Evolutionary conservation across 306 rosid species (phyloP).

Genomic region (Rosa multiflora): DNA sequence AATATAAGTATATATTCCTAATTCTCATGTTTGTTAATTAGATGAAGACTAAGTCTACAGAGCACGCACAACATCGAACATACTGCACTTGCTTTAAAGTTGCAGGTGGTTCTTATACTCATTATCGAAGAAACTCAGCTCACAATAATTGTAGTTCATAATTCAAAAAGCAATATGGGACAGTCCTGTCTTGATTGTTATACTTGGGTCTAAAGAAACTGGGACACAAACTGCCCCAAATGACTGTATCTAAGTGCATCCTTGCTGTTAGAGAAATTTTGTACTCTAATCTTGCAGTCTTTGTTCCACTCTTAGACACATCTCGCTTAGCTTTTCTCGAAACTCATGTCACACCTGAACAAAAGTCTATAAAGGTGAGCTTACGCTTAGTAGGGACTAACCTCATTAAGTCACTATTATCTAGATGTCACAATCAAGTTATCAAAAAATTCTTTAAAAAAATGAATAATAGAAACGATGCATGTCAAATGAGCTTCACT

Average conservation of each 20-base stretch:
- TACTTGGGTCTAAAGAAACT: neutral
- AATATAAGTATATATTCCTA: slow-evolving; percentile 34
- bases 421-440: no score
- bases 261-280: no score
- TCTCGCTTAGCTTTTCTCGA: no score
- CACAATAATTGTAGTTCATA: neutral
- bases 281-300: neutral
- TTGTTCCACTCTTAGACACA: neutral
- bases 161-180: neutral
- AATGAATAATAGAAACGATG: no score
- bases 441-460: no score
- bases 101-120: neutral
- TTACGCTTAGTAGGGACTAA: no score
- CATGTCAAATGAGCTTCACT: no score
- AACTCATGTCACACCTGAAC: no score
- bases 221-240: neutral
- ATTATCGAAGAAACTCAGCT: neutral
- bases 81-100: neutral
- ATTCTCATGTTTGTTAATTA: neutral
- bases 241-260: neutral
- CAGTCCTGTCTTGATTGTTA: neutral
- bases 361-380: no score
- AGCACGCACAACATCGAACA: neutral
- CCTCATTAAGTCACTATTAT: no score
- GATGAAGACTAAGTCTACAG: neutral